A percentile compares a stretch with the other conserved stretches of the same genome.
Evolutionary conservation across 805 yeast species (phyloP).

Genomic region (Nakazawaea holstii): DNA sequence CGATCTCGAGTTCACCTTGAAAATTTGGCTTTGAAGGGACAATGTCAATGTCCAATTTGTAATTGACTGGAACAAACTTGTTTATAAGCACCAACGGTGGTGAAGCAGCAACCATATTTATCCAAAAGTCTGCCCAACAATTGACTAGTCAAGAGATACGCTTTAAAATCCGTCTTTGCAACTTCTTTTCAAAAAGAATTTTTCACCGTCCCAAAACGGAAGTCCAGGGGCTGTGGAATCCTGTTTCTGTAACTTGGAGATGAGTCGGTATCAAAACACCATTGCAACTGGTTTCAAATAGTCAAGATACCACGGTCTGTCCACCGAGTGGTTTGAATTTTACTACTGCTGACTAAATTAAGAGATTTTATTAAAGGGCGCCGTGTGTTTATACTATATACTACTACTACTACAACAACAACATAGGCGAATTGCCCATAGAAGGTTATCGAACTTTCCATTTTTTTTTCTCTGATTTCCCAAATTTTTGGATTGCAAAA

Average conservation of each 20-base stretch:
- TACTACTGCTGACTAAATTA: too few relatives aligned
- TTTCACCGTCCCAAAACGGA: not conserved
- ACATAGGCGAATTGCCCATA: too few relatives aligned
- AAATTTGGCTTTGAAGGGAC: conserved; percentile 41
- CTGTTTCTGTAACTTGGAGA: not conserved
- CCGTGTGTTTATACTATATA: too few relatives aligned
- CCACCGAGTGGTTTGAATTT: too few relatives aligned
- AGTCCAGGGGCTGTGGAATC: not conserved
- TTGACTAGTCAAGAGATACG: conserved; percentile 27
- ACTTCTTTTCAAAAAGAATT: conserved; percentile 25
- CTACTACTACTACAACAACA: too few relatives aligned
- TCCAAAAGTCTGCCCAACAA: conserved; percentile 37
- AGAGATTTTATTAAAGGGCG: too few relatives aligned
- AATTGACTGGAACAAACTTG: conserved; percentile 29
- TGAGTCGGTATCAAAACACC: too few relatives aligned
- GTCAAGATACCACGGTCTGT: too few relatives aligned
- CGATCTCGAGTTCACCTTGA: conserved; percentile 31
- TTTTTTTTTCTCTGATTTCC: too few relatives aligned
- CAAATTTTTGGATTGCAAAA: too few relatives aligned
- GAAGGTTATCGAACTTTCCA: too few relatives aligned
- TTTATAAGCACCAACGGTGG: conserved; percentile 27
- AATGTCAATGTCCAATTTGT: conserved; percentile 30
- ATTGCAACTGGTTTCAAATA: too few relatives aligned
- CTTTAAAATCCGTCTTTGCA: not conserved
- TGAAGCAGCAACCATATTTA: conserved; percentile 16